Conservation (phyloP, 2,329 filamentous ascomycete genomes). For the Tolypocladium guangdongense region DNA sequence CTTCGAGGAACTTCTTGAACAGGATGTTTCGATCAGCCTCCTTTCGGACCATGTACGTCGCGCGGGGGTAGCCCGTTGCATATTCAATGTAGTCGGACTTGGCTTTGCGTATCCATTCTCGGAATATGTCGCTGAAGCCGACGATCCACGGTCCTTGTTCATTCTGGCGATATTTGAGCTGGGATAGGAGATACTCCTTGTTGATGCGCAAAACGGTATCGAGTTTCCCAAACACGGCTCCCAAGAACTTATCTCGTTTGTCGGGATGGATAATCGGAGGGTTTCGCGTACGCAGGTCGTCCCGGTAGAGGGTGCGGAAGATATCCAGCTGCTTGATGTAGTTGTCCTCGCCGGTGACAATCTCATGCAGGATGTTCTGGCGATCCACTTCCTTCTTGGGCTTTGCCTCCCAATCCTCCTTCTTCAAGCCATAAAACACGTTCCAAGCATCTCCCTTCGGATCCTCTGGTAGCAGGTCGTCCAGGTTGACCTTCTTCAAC, state of each 20-base stretch:
- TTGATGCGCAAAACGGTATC: conserved; percentile 85
- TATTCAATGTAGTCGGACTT: conserved; percentile 85
- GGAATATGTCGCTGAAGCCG: conserved; percentile 93
- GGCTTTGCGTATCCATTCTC: conserved; percentile 96
- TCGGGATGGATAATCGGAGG: conserved; percentile 74
- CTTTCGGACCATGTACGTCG: conserved; percentile 70
- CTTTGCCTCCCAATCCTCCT: conserved; percentile 59
- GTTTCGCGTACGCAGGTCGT: conserved; percentile 60
- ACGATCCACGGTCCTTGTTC: conserved; percentile 92
- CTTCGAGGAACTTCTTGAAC: conserved; percentile 78
- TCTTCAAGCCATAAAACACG: conserved; percentile 75
- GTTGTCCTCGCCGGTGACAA: conserved; percentile 83
- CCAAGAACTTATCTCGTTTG: conserved; percentile 68
- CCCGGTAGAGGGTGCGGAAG: conserved; percentile 73
- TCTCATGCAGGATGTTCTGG: conserved; percentile 91
- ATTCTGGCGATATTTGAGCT: conserved; percentile 92
- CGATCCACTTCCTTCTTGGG: conserved; percentile 82
- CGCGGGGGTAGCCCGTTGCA: conserved; percentile 75
- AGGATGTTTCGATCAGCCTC: conserved; percentile 77
- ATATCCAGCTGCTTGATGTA: conserved; percentile 88
- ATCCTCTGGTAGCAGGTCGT: conserved; percentile 59
- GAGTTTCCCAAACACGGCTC: conserved; percentile 80
- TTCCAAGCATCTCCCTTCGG: conserved; percentile 75
- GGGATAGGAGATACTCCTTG: conserved; percentile 81
- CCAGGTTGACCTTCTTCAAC: conserved; percentile 84